phyloP scores from a whole-genome alignment of 495 filamentous ascomycete genomes.

The Penicillium silybi region DNA sequence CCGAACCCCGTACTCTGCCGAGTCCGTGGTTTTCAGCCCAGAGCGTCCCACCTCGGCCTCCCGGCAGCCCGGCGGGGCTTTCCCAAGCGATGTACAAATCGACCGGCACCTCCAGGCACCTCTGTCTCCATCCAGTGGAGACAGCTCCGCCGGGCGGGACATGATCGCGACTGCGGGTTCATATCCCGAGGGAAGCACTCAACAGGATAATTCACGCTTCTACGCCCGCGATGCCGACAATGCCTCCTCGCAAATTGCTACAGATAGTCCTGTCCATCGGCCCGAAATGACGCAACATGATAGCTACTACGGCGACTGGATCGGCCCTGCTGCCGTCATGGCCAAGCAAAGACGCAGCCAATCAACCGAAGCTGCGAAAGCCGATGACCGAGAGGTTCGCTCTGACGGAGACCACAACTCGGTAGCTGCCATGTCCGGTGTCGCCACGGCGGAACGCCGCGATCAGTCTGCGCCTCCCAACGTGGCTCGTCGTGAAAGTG shows the following conservation, averaged over 20 bases:
- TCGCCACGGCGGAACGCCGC: conserved; percentile 22
- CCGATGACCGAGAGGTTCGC: conserved; percentile 20
- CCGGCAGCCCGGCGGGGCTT: conserved; percentile 81
- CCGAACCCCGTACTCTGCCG: conserved; percentile 63
- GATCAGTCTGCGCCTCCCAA: conserved; percentile 25
- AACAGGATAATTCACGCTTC: conserved; percentile 15
- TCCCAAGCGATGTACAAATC: conserved; percentile 81
- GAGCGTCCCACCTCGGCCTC: conserved; percentile 46
- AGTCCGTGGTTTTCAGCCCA: conserved; percentile 43
- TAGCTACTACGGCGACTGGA: conserved; percentile 44
- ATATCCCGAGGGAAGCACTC: conserved; percentile 46
- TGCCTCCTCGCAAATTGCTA: conserved; percentile 10
- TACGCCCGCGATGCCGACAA: conserved; percentile 12
- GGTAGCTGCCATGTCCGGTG: conserved; percentile 20
- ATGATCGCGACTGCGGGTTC: conserved; percentile 54
- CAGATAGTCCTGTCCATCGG: conserved; percentile 3
- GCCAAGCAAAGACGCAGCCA: conserved; percentile 23
- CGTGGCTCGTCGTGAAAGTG: conserved; percentile 32
- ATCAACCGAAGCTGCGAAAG: conserved; percentile 4
- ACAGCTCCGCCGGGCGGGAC: conserved; percentile 63
- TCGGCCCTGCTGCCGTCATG: conserved; percentile 29
- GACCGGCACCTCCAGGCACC: conserved; percentile 74
- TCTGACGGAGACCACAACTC: conserved; percentile 22
- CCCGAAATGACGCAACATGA: conserved; percentile 29
- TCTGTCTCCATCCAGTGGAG: conserved; percentile 69